A percentile compares a stretch with the other conserved stretches of the same genome.
Conservation (phyloP, 2,329 filamentous ascomycete species). For the Coleophoma eucalyptorum region DNA sequence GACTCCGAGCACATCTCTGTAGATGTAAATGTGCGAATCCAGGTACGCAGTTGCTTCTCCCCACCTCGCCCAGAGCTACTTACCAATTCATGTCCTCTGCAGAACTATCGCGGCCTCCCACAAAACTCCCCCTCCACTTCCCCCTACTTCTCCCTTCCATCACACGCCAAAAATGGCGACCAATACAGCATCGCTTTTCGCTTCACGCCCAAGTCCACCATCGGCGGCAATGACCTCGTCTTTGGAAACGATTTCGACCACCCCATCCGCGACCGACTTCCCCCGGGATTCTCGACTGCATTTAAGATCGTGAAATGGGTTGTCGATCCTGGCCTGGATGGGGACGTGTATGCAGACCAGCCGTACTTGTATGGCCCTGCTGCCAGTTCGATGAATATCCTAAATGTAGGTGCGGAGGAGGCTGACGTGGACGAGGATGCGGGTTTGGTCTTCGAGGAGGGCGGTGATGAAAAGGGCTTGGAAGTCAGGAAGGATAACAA, state of each 20-base stretch:
- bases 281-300: slow-evolving; percentile 80
- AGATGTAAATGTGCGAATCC: slow-evolving; percentile 71
- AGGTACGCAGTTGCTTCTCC: slow-evolving; percentile 36
- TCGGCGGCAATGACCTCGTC: slow-evolving; percentile 56
- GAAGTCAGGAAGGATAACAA: slow-evolving; percentile 31
- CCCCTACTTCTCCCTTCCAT: slow-evolving; percentile 70
- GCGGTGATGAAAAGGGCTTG: slow-evolving; percentile 40
- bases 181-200: slow-evolving; percentile 82
- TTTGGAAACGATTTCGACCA: slow-evolving; percentile 96
- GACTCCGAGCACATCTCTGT: slow-evolving; percentile 60
- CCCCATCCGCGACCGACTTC: slow-evolving; percentile 80
- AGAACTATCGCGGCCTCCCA: slow-evolving; percentile 66
- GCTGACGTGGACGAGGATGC: slow-evolving; percentile 7
- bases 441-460: slow-evolving; percentile 24
- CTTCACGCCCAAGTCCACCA: slow-evolving; percentile 62
- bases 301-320: slow-evolving; percentile 85
- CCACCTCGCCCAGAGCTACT: neutral
- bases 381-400: slow-evolving; percentile 72
- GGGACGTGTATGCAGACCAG: slow-evolving; percentile 81
- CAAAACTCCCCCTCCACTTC: slow-evolving; percentile 63
- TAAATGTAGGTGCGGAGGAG: slow-evolving; percentile 46
- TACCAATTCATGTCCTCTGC: neutral
- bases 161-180: slow-evolving; percentile 64
- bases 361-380: slow-evolving; percentile 85
- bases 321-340: slow-evolving; percentile 87